Conservation (phyloP, 352 stramenopile genomes). For the Elongisporangium anandrum region DNA sequence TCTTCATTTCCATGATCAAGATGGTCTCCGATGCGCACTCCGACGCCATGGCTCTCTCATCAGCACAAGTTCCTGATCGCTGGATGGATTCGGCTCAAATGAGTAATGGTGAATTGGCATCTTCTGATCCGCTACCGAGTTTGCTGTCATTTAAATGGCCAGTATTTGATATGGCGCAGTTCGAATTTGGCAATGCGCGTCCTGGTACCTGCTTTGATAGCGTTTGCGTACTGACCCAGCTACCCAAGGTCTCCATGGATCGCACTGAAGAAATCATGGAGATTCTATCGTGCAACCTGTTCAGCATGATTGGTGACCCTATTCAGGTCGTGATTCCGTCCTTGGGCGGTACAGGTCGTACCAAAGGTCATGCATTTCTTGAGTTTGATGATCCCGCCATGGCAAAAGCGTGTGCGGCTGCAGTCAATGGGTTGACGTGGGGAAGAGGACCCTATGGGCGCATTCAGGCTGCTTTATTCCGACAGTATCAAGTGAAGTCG, state of each 20-base stretch:
- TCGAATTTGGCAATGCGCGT: constrained; percentile 81
- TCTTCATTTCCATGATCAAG: constrained; percentile 73
- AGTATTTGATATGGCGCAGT: constrained; percentile 88
- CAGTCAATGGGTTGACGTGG: constrained; percentile 73
- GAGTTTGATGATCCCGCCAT: constrained; percentile 75
- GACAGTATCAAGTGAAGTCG: constrained; percentile 75
- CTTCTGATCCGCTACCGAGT: constrained; percentile 1
- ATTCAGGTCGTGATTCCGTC: constrained; percentile 83
- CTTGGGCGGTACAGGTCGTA: constrained; percentile 46
- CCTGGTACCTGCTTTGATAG: constrained; percentile 75
- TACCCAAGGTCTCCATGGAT: constrained; percentile 73
- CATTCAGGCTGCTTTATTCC: constrained; percentile 74
- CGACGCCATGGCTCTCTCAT: constrained; percentile 20
- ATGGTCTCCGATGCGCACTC: constrained; percentile 73
- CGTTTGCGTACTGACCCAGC: constrained; percentile 79
- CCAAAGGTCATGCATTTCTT: constrained; percentile 78
- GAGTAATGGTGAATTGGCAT: not conserved
- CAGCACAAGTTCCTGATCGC: not conserved
- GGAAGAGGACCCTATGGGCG: constrained; percentile 48
- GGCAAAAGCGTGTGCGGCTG: constrained; percentile 43
- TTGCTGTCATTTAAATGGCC: constrained; percentile 78
- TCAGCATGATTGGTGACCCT: constrained; percentile 74
- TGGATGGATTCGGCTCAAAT: not conserved
- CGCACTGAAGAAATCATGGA: constrained; percentile 74
- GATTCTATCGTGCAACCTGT: constrained; percentile 66